Conservation (phyloP, 352 stramenopile species). For the Aphanomyces stellatus region DNA sequence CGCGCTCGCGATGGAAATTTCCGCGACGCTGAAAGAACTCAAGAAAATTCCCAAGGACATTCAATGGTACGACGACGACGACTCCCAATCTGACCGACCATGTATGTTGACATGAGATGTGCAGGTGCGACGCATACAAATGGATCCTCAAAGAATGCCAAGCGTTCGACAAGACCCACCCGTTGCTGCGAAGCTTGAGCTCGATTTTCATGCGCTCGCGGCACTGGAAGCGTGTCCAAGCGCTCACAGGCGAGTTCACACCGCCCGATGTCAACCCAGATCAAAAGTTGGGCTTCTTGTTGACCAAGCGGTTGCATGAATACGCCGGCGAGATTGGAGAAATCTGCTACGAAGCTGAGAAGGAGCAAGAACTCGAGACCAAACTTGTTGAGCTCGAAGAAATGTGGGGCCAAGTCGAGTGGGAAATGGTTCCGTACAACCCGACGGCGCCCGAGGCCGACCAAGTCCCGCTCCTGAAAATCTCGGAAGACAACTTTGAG, state of each 20-base stretch:
- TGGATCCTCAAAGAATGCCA: constrained; percentile 72
- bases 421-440: constrained; percentile 91
- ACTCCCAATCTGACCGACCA: background rate
- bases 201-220: constrained; percentile 87
- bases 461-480: constrained; percentile 84
- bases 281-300: constrained; percentile 83
- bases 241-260: constrained; percentile 85
- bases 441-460: constrained; percentile 57
- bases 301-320: constrained; percentile 91
- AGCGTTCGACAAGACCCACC: constrained; percentile 79
- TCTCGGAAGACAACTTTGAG: constrained; percentile 96
- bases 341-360: constrained; percentile 94
- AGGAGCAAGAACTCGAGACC: constrained; percentile 94
- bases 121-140: constrained; percentile 76
- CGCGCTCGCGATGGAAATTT: constrained; percentile 90
- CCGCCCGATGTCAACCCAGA: constrained; percentile 89
- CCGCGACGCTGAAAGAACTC: constrained; percentile 90
- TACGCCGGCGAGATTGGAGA: constrained; percentile 94
- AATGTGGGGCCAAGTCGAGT: constrained; percentile 89
- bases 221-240: constrained; percentile 91
- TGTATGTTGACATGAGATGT: background rate
- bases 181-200: constrained; percentile 62
- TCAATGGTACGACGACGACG: constrained; percentile 59
- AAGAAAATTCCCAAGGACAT: constrained; percentile 91
- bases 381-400: constrained; percentile 86